These are phyloP conservation scores for Colletotrichum paranaense DNA, from an alignment of 2,329 filamentous ascomycete genomes.

Conservation along the genomic window DNA sequence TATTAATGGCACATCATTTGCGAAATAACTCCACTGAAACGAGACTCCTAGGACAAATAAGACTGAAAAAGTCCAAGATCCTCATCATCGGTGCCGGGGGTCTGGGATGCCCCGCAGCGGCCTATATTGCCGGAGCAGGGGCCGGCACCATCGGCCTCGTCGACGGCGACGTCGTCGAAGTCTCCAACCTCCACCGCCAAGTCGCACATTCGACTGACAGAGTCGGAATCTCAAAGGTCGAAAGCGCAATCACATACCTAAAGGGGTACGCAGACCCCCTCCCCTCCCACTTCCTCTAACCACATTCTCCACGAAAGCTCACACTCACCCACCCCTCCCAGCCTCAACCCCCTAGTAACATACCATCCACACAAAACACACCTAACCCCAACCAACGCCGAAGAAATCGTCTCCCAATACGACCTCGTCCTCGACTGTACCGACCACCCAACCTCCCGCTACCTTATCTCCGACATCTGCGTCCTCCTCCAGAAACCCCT, in stretches of 20 bases:
- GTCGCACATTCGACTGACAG: constrained; percentile 80
- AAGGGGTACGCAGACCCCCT: constrained; percentile 54
- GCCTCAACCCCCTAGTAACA: constrained; percentile 77
- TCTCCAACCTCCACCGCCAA: constrained; percentile 93
- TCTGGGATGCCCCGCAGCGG: constrained; percentile 88
- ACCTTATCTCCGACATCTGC: constrained; percentile 91
- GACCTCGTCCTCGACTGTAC: constrained; percentile 94
- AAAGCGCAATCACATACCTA: constrained; percentile 75
- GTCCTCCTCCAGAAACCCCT: constrained; percentile 83
- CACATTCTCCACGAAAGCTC: background rate
- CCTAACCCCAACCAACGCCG: constrained; percentile 76
- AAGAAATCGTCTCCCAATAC: constrained; percentile 74
- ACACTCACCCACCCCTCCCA: constrained; percentile 44
- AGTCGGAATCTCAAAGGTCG: constrained; percentile 82
- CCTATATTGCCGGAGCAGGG: constrained; percentile 92
- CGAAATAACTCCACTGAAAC: too few species aligned
- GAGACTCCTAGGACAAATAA: constrained; percentile 34
- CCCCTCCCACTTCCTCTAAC: too few species aligned
- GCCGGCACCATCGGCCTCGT: constrained; percentile 85
- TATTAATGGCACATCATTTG: too few species aligned
- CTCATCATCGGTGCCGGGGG: constrained; percentile 90
- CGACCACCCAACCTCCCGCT: constrained; percentile 90
- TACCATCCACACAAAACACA: constrained; percentile 73
- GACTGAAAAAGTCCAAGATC: constrained; percentile 76
- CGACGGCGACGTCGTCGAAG: constrained; percentile 89